phyloP scores from a whole-genome alignment of 306 rosid genomes.

The Vicia faba region DNA sequence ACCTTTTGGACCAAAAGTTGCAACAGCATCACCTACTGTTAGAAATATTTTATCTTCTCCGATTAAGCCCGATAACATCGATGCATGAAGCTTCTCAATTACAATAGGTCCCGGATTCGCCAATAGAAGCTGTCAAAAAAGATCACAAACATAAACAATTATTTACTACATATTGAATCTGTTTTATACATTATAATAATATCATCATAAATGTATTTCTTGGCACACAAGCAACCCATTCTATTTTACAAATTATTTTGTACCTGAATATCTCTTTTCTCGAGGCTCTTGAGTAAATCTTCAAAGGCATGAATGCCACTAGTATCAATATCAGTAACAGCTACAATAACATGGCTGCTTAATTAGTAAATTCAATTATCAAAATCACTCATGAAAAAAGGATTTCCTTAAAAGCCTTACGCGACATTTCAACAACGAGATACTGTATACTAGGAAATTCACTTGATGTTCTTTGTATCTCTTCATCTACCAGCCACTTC shows the following conservation, averaged over 20 bases:
- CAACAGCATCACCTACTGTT: constrained; percentile 70
- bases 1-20: constrained; percentile 45
- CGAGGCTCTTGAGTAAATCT: constrained; percentile 58
- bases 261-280: constrained; percentile 60
- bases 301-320: constrained; percentile 76
- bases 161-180: not conserved
- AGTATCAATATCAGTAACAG: constrained; percentile 81
- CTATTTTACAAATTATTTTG: no score
- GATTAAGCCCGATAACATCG: constrained; percentile 49
- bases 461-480: constrained; percentile 32
- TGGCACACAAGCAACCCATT: not conserved
- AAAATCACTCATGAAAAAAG: not conserved
- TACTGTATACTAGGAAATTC: constrained; percentile 42
- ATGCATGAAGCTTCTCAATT: constrained; percentile 69
- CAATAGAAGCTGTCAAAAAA: constrained; percentile 52
- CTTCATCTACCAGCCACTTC: constrained; percentile 74
- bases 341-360: constrained; percentile 41
- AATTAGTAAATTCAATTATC: constrained; percentile 11
- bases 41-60: constrained; percentile 71
- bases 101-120: constrained; percentile 84
- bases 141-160: not conserved
- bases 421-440: constrained; percentile 74
- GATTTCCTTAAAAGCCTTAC: constrained; percentile 50
- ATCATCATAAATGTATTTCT: not conserved
- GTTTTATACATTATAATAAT: not conserved